Evolutionary conservation across 2,329 filamentous ascomycete species (phyloP).

Genomic region (Ilyonectria sp.): DNA sequence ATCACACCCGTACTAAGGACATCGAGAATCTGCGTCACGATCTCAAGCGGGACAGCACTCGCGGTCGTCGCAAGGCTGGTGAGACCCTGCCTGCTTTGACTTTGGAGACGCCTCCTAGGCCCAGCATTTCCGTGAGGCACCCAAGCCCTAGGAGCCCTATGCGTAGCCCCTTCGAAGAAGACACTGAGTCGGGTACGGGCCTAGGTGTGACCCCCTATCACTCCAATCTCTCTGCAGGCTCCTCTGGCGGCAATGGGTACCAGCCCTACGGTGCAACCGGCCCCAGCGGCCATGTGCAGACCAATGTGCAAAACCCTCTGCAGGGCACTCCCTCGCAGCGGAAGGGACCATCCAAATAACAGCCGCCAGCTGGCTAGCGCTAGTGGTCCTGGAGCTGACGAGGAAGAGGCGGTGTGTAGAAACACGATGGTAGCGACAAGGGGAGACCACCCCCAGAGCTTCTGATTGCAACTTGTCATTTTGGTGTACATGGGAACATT

Average conservation of each 20-base stretch:
- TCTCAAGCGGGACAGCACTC: constrained; percentile 61
- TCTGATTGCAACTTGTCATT: constrained; percentile 33
- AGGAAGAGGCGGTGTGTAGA: constrained; percentile 31
- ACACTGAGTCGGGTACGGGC: constrained; percentile 57
- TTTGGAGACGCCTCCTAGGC: constrained; percentile 45
- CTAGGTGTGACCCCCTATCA: constrained; percentile 47
- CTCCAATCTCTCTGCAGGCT: constrained; percentile 44
- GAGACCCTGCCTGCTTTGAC: constrained; percentile 58
- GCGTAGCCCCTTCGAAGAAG: constrained; percentile 59
- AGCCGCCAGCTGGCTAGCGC: constrained; percentile 43
- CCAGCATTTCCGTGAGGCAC: constrained; percentile 45
- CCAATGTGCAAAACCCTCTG: constrained; percentile 42
- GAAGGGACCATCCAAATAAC: constrained; percentile 36
- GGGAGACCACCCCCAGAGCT: constrained; percentile 21
- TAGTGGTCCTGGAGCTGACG: constrained; percentile 42
- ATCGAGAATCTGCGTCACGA: constrained; percentile 56
- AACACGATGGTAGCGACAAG: constrained; percentile 32
- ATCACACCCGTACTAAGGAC: constrained; percentile 56
- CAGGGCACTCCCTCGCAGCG: constrained; percentile 34
- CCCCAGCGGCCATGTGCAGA: constrained; percentile 33
- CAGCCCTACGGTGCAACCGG: constrained; percentile 36
- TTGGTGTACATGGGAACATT: constrained; percentile 37
- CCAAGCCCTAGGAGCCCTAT: constrained; percentile 52
- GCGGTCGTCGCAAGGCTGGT: constrained; percentile 65
- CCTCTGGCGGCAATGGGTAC: constrained; percentile 42